Evolutionary conservation across 768 basidiomycete species (phyloP), one percentile per base, ranked within the genome.

Genomic region (Holtermannia corniformis): DNA sequence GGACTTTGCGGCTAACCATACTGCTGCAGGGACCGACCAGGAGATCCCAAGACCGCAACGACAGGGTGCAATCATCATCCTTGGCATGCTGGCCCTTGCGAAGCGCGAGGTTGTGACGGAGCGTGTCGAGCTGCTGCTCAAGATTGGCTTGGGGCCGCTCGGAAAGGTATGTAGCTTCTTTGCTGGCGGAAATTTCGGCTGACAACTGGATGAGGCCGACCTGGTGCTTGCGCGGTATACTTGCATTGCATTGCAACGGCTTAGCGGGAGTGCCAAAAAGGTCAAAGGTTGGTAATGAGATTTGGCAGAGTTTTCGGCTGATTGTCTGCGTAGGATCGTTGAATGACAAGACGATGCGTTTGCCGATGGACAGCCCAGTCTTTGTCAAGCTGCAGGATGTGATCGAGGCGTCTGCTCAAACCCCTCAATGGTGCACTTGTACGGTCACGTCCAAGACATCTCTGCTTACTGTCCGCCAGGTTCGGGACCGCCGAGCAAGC

Each of bases 401-500:
- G n/a, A 79, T 96, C 28, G 82, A 89, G 60, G 77, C 81, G 49
- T 85, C 88, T 0, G 86, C 83, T 52, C 79, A 82, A 43, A 84
- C 85, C 19, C 86, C 83, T 60, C 91, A 96, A 53, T 99, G 93
- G 93, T 76, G 26, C 27, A 70, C 56, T 3, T 37, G 11, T 16
- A n/a, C 28, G 24, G 14, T 44, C 22, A 22, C 28, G 0, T 27
- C 41, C n/a, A n/a, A 11, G 13, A 14, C 11, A 7, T 4, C 26
- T 32, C 16, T 44, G 14, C 40, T 58, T n/a, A 55, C 28, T 41
- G 19, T 24, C 26, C 5, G 1, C 14, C 44, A 76, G 76, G 76
- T 97, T 99, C 61, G 85, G 85, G 10, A 81, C 97, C 74, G 88
- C 93, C 0, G 95, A 99, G 70, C 93, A 99, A 71, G 87, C 84